phyloP scores from a whole-genome alignment of 345 rosid species.

The Syzygium aqueum region DNA sequence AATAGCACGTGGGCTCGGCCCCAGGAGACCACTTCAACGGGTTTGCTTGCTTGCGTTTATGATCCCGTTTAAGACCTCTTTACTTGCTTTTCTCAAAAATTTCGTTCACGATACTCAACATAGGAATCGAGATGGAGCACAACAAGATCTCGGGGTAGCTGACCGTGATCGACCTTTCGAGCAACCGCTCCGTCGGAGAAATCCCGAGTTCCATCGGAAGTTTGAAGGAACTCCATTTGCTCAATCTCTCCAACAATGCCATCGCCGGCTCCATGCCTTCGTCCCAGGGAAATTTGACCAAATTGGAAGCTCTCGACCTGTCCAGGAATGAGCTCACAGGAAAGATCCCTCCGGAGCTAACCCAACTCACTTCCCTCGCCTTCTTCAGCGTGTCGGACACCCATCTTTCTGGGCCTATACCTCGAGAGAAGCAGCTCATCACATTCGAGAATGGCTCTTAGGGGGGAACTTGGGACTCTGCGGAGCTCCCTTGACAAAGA shows the following conservation, averaged over 20 bases:
- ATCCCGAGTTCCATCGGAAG: not conserved
- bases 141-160: not conserved
- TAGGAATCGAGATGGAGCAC: not conserved
- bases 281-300: not conserved
- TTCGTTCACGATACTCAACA: not conserved
- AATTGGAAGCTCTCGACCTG: conserved; percentile 5
- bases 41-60: not conserved
- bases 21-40: not conserved
- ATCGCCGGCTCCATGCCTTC: conserved; percentile 5
- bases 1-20: not conserved
- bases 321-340: not conserved
- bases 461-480: not conserved
- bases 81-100: not conserved
- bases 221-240: not conserved
- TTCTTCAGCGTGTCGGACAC: not conserved
- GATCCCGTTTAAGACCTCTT: not conserved
- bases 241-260: not conserved
- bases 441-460: not conserved
- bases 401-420: not conserved
- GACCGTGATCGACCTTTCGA: not conserved
- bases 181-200: not conserved
- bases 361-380: not conserved
- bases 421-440: conserved; percentile 1
- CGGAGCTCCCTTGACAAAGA: conserved; percentile 2
- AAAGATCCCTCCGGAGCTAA: conserved; percentile 2